Percentiles rank a stretch among this genome's conserved stretches.
Evolutionary conservation across 306 rosid species (phyloP).

Genomic region (Heteromeles arbutifolia): DNA sequence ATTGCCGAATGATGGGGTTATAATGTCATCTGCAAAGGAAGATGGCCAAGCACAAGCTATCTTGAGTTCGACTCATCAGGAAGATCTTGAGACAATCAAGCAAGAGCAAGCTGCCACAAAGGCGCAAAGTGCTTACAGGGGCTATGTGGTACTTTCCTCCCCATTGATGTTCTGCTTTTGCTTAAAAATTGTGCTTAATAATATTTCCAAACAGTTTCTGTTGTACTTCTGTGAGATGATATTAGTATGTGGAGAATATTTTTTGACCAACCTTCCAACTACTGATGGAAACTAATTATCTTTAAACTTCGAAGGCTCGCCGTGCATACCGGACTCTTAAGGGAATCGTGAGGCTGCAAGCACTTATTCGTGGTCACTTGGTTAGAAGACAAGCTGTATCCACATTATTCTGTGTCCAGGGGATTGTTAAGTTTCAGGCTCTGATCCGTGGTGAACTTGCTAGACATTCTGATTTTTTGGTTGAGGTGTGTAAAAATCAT

Average conservation of each 20-base stretch:
- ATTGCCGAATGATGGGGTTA: conserved; percentile 23
- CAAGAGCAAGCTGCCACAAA: conserved; percentile 50
- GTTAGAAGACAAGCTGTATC: conserved; percentile 36
- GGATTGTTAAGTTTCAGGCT: conserved; percentile 28
- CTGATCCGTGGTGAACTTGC: conserved; percentile 25
- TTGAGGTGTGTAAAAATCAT: neutral
- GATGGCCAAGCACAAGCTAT: conserved; percentile 13
- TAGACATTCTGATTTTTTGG: conserved; percentile 8
- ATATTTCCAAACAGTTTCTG: neutral
- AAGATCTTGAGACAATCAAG: conserved; percentile 29
- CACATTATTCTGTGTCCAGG: conserved; percentile 27
- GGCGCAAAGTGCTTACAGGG: conserved; percentile 69
- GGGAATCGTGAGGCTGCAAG: conserved; percentile 27
- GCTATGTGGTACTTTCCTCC: conserved; percentile 45
- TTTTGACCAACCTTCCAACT: neutral
- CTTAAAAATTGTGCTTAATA: neutral
- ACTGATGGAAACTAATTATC: neutral
- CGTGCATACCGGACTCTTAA: conserved; percentile 22
- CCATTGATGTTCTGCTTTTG: neutral
- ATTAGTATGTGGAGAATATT: neutral
- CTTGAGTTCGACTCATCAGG: conserved; percentile 26
- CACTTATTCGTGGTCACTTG: conserved; percentile 31
- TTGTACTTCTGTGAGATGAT: neutral
- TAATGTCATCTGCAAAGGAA: conserved; percentile 17
- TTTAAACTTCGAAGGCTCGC: conserved; percentile 28